phyloP scores from a whole-genome alignment of 2,329 filamentous ascomycete genomes.

The Sporothrix sp. region DNA sequence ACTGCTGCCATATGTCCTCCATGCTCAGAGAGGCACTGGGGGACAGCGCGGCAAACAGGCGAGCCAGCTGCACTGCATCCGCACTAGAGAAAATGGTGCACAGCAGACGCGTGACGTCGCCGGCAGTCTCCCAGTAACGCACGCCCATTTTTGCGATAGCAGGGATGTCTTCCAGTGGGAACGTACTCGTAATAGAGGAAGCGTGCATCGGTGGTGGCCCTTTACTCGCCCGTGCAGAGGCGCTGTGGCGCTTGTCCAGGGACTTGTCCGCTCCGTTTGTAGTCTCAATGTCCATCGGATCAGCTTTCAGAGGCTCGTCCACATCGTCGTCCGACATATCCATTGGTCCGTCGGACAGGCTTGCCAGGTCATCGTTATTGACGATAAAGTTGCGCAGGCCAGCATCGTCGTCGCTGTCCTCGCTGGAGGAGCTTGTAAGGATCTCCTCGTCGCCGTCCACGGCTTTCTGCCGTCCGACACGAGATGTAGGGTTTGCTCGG shows the following conservation, averaged over 20 bases:
- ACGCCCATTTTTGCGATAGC: constrained; percentile 14
- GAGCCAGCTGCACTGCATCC: constrained; percentile 4
- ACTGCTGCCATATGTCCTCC: constrained; percentile 12
- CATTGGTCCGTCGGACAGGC: not conserved
- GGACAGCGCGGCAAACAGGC: constrained; percentile 6
- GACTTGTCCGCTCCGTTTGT: not conserved
- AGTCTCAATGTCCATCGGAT: not conserved
- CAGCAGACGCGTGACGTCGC: constrained; percentile 15
- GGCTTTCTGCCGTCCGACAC: not conserved
- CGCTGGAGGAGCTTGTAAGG: constrained; percentile 36
- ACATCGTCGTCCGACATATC: not conserved
- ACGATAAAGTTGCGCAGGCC: constrained; percentile 42
- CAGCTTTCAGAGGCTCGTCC: not conserved
- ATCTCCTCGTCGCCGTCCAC: constrained; percentile 37
- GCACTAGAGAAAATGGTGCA: constrained; percentile 12
- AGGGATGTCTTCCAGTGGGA: constrained; percentile 4
- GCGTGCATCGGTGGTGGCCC: not conserved
- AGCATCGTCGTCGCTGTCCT: constrained; percentile 38
- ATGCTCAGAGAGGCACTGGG: not conserved
- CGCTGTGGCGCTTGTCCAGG: too few relatives aligned
- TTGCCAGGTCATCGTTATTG: constrained; percentile 21
- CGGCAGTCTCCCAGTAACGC: constrained; percentile 10
- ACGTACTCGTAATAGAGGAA: too few relatives aligned
- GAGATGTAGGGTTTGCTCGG: not conserved
- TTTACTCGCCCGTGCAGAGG: too few relatives aligned